Base-by-base conservation (phyloP, 805 yeast genomes). In the Starmerella sp. region DNA sequence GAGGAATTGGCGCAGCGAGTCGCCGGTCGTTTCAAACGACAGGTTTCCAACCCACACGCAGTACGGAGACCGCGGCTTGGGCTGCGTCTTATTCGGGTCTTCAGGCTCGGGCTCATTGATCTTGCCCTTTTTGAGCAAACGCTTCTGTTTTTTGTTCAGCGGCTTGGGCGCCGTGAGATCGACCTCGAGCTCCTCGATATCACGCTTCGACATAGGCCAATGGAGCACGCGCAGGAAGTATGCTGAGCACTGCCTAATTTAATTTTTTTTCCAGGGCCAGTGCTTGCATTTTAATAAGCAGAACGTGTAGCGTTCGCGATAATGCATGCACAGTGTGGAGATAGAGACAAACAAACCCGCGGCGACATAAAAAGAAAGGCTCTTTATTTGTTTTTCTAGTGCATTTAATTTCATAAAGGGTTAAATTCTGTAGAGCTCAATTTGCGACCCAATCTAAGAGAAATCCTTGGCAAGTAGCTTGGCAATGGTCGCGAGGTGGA, bases 1-100 rank as follows among this genome's bases (percentile, higher is more conserved):
- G 7, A 93, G 69, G 60, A 84, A 88, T 53, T 81, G 75, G 13
- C 73, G 72, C 36, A 93, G 65, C 59, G 89, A 95, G 37, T 84
- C 91, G 62, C 77, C 81, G 0, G 82, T 75, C 5, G 96, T 87
- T 52, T 86, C 93, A 64, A 84, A 93, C 0, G 96, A 77, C 59
- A 93, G 71, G 67, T 93, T 93, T 44, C 98, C 98, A 48, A 93
- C 79, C 98, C 98, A 93, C 37, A 89, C 93, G 46, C 95, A 95
- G 65, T 48, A 63, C 14, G 65, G 65, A 5, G 66, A 56, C 6
- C 54, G 54, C 14, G 58, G 58, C 38, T 58, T 54, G 29, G 56
- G 62, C 58, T 65, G 53, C 1, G 60, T 56, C 17, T 56, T 49
- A 17, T 53, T 60, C n/a, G 56, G 53, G n/a, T 63, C 66, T 17